Percentiles rank a stretch among this genome's conserved stretches.
Evolutionary conservation across 192 early-diverging fungal genomes (phyloP).

Genomic region (Rhizoclosmatium globosum): DNA sequence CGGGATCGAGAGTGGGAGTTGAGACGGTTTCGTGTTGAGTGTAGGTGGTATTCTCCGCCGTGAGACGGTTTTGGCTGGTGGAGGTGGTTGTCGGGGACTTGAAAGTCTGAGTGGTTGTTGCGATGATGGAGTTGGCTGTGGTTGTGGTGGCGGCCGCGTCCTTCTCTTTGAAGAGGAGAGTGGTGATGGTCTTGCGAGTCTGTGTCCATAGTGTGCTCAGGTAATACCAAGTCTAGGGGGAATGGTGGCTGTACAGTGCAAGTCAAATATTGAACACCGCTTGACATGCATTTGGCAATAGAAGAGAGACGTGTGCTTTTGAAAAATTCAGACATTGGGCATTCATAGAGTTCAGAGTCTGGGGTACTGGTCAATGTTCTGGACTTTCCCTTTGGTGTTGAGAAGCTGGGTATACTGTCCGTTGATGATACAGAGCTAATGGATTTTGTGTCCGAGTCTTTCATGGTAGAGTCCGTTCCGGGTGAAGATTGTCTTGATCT

Average conservation of each 20-base stretch:
- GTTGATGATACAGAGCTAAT: neutral
- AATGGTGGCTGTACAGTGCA: conserved; percentile 22
- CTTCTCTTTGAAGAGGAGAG: too few relatives aligned
- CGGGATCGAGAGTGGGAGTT: too few relatives aligned
- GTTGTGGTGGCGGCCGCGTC: neutral
- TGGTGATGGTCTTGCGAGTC: neutral
- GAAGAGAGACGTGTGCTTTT: conserved; percentile 10
- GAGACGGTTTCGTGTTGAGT: too few relatives aligned
- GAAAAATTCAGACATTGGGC: conserved; percentile 27
- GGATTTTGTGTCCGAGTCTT: neutral
- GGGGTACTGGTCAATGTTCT: neutral
- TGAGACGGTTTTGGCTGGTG: neutral
- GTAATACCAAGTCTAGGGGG: conserved; percentile 18
- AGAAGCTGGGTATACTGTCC: neutral
- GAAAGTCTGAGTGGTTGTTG: neutral
- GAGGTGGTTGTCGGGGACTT: neutral
- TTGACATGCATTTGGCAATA: conserved; percentile 16
- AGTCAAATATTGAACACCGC: conserved; percentile 1
- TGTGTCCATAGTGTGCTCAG: neutral
- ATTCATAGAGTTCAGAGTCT: conserved; percentile 16
- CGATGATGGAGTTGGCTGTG: neutral
- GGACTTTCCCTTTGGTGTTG: neutral
- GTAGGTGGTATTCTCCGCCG: too few relatives aligned
- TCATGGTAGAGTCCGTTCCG: neutral
- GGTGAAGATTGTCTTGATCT: neutral